Conservation (phyloP, 139 green algal species). For the Monoraphidium neglectum region DNA sequence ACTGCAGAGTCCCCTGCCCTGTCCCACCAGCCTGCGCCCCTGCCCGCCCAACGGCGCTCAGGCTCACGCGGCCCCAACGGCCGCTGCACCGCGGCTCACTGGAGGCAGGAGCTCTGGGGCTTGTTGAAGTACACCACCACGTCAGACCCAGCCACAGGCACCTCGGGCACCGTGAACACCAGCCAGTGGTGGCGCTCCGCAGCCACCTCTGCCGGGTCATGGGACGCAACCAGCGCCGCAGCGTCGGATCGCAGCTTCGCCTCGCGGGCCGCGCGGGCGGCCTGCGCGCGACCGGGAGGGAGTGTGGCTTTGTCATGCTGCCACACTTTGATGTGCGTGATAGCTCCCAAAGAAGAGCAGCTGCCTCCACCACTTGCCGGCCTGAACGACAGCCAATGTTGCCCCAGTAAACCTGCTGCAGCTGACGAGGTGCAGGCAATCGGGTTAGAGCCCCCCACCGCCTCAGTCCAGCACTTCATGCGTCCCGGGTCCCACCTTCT, state of each 20-base stretch:
- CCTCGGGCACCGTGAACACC: conserved; percentile 70
- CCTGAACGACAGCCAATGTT: background rate
- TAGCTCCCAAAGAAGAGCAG: background rate
- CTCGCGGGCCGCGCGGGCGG: background rate
- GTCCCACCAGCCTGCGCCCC: too few species aligned
- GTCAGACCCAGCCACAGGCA: conserved; percentile 64
- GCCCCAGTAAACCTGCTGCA: background rate
- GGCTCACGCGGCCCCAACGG: too few species aligned
- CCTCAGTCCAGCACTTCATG: conserved; percentile 2
- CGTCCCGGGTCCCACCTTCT: too few species aligned
- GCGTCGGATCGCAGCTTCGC: background rate
- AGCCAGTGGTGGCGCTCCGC: conserved; percentile 61
- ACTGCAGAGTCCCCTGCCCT: too few species aligned
- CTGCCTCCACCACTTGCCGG: background rate
- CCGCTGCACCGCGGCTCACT: background rate
- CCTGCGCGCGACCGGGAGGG: background rate
- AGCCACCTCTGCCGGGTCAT: conserved; percentile 11
- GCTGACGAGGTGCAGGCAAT: background rate
- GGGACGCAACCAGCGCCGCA: conserved; percentile 5
- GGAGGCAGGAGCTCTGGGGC: background rate
- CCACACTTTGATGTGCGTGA: background rate
- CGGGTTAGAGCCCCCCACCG: background rate
- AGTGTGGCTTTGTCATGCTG: background rate
- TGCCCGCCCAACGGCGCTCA: too few species aligned
- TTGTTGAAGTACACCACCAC: conserved; percentile 71